Base-by-base conservation (phyloP, 2,329 filamentous ascomycete species). In the Chrysoporthe cubensis region DNA sequence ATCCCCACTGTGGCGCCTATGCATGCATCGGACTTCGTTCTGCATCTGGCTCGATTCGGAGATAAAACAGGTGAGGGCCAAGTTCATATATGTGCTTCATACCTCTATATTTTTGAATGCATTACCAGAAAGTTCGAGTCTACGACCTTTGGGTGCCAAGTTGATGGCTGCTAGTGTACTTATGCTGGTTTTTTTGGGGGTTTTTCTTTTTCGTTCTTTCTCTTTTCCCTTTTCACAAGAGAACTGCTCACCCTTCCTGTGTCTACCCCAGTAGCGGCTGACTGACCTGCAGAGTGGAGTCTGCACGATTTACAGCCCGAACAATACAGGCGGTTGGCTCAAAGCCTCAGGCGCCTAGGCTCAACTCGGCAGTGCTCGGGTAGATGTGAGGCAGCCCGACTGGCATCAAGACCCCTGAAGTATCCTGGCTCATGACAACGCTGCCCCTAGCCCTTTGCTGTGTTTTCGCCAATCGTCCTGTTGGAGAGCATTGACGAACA, bases 371-470 rank as follows among this genome's bases (percentile, higher is more conserved):
- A 5, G 6, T 40, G 9, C 37, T 40, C 9, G 9, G 37, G 37
- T 40, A 40, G 37, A 21, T 18, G 40, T 32, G 7, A 40, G 54
- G 34, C 54, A 6, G 6, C 18, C 40, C 54, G 54, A 40, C 34
- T 57, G 34, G 54, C 16, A 18, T 13, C 34, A n/a, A 40, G 54
- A 21, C 54, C 54, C 54, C 54, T 57, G 54, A 40, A 40, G 54
- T 18, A 40, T 57, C 7, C 54, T 14, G 32, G 26, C 32, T 7
- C 54, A 57, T 13, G 13, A 57, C 21, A 34, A 14, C 54, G 16
- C n/a, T n/a, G 26, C 52, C 26, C 52, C 34, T 21, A 57, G 26
- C 8, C 34, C 16, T 57, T n/a, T 26, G 32, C 8, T 26, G 18
- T 57, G 54, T n/a, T 34, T 7, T 54, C 50, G 50, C 50, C 50